These are phyloP conservation scores for Celoporthe dispersa DNA, from an alignment of 2,329 filamentous ascomycete species.

Conservation along the genomic window DNA sequence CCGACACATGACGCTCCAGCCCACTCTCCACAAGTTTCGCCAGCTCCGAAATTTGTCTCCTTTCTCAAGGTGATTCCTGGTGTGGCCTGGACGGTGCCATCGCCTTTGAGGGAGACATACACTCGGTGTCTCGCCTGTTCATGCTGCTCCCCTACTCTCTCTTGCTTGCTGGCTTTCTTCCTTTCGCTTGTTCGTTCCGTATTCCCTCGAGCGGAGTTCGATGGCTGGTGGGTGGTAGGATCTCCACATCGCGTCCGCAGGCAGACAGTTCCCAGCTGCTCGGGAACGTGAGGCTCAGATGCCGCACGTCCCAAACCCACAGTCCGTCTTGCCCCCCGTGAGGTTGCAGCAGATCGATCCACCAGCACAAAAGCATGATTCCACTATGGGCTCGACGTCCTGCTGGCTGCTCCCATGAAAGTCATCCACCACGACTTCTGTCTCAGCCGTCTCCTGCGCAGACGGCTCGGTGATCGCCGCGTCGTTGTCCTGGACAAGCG, in stretches of 20 bases:
- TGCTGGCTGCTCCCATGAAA: neutral
- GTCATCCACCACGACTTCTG: neutral
- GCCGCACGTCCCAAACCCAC: constrained; percentile 33
- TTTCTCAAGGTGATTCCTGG: neutral
- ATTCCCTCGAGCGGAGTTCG: neutral
- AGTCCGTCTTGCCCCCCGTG: constrained; percentile 14
- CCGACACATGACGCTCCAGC: neutral
- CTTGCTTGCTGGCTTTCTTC: neutral
- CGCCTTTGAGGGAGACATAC: neutral
- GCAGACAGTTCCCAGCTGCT: neutral
- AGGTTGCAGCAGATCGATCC: constrained; percentile 30
- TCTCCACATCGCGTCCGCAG: neutral
- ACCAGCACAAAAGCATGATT: constrained; percentile 30
- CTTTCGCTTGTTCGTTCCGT: neutral
- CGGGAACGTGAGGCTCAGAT: constrained; percentile 29
- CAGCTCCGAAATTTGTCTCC: neutral
- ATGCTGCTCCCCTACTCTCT: neutral
- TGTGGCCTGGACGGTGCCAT: neutral
- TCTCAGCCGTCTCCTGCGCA: neutral
- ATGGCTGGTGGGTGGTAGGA: neutral
- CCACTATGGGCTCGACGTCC: neutral
- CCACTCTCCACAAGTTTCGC: neutral
- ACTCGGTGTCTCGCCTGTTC: neutral
- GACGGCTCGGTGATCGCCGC: neutral
- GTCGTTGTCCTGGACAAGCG: neutral